Conservation (phyloP, 2,329 filamentous ascomycete species). For the Fusarium nodosum region DNA sequence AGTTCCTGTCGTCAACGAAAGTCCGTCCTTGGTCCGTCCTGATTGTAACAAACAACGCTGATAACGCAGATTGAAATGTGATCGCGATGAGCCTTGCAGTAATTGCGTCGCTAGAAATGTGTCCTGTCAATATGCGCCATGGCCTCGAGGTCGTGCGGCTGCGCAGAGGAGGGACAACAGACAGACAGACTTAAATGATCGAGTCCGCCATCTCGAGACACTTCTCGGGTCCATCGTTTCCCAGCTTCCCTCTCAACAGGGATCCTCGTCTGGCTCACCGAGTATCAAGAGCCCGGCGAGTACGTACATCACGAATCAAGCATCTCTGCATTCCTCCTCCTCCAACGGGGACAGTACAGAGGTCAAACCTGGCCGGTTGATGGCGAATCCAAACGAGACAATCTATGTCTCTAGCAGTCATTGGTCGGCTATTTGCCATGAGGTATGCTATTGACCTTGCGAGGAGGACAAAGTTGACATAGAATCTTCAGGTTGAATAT, state of each 20-base stretch:
- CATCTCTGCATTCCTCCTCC: constrained; percentile 6
- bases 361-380: constrained; percentile 31
- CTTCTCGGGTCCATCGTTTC: constrained; percentile 38
- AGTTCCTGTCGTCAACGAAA: constrained; percentile 31
- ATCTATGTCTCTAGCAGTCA: constrained; percentile 43
- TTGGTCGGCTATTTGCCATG: constrained; percentile 38
- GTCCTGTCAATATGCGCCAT: constrained; percentile 30
- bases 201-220: constrained; percentile 36
- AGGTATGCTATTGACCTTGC: not conserved
- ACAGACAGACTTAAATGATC: constrained; percentile 32
- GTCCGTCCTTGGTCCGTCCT: not conserved
- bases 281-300: constrained; percentile 10
- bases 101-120: constrained; percentile 40
- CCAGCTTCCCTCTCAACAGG: constrained; percentile 19
- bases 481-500: constrained; percentile 19
- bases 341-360: not conserved
- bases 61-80: constrained; percentile 32
- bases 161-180: constrained; percentile 12
- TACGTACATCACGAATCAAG: not conserved
- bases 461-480: not conserved
- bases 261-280: not conserved
- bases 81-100: constrained; percentile 41
- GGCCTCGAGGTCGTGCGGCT: constrained; percentile 21
- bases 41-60: not conserved
- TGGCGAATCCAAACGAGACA: constrained; percentile 36